A percentile compares a stretch with the other conserved stretches of the same genome.
These are phyloP conservation scores for Candida nonsorbophila DNA, from an alignment of 805 yeast genomes.

Conservation along the genomic window DNA sequence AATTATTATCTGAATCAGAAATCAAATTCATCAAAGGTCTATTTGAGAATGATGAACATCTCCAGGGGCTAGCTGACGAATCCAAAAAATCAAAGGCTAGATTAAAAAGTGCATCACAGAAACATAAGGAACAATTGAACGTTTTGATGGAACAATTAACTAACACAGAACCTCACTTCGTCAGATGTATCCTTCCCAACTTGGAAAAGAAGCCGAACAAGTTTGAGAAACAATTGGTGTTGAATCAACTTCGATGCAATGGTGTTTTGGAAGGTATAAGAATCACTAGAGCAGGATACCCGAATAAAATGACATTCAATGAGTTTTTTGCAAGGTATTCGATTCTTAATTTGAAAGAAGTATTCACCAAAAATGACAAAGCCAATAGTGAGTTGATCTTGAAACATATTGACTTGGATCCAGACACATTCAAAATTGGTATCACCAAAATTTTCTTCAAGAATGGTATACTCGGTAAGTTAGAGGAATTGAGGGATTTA, in stretches of 20 bases:
- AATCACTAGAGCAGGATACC: slow-evolving; percentile 95
- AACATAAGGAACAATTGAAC: slow-evolving; percentile 80
- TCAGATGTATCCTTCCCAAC: slow-evolving; percentile 92
- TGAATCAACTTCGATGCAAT: slow-evolving; percentile 89
- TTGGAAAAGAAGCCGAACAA: slow-evolving; percentile 61
- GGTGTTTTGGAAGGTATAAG: slow-evolving; percentile 98
- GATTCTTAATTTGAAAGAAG: slow-evolving; percentile 52
- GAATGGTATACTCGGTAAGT: slow-evolving; percentile 69
- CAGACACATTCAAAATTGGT: slow-evolving; percentile 60
- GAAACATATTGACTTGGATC: slow-evolving; percentile 55
- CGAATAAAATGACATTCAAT: slow-evolving; percentile 80
- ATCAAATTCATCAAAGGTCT: slow-evolving; percentile 53
- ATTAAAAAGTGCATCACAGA: slow-evolving; percentile 73
- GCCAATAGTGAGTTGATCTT: slow-evolving; percentile 67
- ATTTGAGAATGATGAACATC: slow-evolving; percentile 38
- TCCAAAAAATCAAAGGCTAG: slow-evolving; percentile 12
- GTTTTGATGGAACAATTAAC: slow-evolving; percentile 67
- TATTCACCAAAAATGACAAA: slow-evolving; percentile 45
- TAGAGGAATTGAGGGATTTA: slow-evolving; percentile 73
- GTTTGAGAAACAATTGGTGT: slow-evolving; percentile 70
- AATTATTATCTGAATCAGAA: slow-evolving; percentile 52
- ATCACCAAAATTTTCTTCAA: slow-evolving; percentile 69
- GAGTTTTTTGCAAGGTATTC: slow-evolving; percentile 75
- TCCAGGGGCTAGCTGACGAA: slow-evolving; percentile 8
- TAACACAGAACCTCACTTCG: slow-evolving; percentile 91